Percentiles rank a stretch among this genome's conserved stretches.
These are phyloP conservation scores for Wilhelminamyces savonicus DNA, from an alignment of 805 yeast species.

Conservation along the genomic window DNA sequence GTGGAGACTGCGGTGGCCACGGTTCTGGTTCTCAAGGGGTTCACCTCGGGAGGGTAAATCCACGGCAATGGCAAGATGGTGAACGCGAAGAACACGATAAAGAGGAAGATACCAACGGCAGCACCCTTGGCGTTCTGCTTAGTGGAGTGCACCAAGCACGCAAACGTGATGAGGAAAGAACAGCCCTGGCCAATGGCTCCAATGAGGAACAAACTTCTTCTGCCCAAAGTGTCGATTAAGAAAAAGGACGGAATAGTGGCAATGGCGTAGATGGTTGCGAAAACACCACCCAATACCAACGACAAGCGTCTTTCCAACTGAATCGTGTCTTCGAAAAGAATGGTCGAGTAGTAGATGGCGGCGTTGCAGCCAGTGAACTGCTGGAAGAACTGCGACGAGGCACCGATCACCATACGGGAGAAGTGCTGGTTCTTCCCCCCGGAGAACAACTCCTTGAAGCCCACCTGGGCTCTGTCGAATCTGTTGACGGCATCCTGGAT, in stretches of 20 bases:
- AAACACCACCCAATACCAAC: constrained; percentile 59
- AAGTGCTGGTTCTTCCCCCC: constrained; percentile 58
- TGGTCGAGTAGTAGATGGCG: constrained; percentile 60
- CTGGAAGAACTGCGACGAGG: constrained; percentile 64
- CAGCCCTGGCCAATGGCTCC: constrained; percentile 39
- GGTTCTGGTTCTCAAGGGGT: constrained; percentile 42
- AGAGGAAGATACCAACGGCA: constrained; percentile 40
- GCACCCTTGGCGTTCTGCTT: constrained; percentile 36
- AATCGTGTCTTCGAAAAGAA: constrained; percentile 46
- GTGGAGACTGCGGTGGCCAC: constrained; percentile 38
- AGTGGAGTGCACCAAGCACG: constrained; percentile 28
- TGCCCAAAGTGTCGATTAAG: constrained; percentile 36
- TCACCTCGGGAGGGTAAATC: constrained; percentile 43
- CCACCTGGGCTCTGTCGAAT: constrained; percentile 38
- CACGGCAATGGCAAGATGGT: constrained; percentile 41
- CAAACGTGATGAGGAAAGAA: constrained; percentile 36
- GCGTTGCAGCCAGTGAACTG: constrained; percentile 71
- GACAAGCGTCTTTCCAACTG: constrained; percentile 46
- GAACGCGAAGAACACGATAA: constrained; percentile 38
- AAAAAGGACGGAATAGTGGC: constrained; percentile 42
- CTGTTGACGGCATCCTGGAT: constrained; percentile 46
- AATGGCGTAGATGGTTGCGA: constrained; percentile 54
- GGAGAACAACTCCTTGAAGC: constrained; percentile 36
- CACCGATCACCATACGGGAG: constrained; percentile 54
- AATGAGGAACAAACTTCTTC: constrained; percentile 39